These are phyloP conservation scores for Malus fusca DNA, from an alignment of 306 rosid species.

Conservation along the genomic window DNA sequence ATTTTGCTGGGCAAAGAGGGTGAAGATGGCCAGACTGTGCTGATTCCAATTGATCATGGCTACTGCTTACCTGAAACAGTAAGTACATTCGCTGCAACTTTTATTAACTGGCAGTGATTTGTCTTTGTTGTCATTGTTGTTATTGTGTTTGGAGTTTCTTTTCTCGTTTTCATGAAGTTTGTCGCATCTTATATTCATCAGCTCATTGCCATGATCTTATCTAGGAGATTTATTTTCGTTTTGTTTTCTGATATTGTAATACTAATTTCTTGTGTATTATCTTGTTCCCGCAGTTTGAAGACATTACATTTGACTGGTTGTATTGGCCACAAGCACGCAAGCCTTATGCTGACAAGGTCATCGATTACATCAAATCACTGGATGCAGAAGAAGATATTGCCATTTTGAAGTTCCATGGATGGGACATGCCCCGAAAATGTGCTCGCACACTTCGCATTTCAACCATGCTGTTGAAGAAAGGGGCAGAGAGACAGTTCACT, in stretches of 20 bases:
- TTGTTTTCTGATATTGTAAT: neutral
- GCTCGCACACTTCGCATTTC: constrained; percentile 78
- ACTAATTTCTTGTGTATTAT: neutral
- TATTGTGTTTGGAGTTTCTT: neutral
- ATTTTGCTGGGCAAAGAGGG: constrained; percentile 53
- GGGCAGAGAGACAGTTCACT: constrained; percentile 67
- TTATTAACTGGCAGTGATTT: constrained; percentile 5
- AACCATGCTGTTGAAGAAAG: constrained; percentile 92
- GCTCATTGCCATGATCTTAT: neutral
- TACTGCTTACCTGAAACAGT: constrained; percentile 93
- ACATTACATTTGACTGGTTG: constrained; percentile 95
- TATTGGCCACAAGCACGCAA: constrained; percentile 93
- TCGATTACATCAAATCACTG: constrained; percentile 63
- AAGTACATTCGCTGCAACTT: constrained; percentile 20
- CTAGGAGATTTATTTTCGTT: neutral
- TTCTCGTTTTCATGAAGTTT: neutral
- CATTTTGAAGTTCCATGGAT: constrained; percentile 78
- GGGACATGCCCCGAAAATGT: constrained; percentile 67
- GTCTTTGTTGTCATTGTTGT: neutral
- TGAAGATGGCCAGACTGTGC: constrained; percentile 42
- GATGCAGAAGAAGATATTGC: constrained; percentile 80
- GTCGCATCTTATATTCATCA: neutral
- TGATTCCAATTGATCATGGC: constrained; percentile 95
- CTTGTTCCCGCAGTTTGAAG: constrained; percentile 63
- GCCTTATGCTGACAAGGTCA: constrained; percentile 51